Percentiles rank a stretch among this genome's conserved stretches.
phyloP scores from a whole-genome alignment of 192 early-diverging fungal species.

The Chytriomyces hyalinus region DNA sequence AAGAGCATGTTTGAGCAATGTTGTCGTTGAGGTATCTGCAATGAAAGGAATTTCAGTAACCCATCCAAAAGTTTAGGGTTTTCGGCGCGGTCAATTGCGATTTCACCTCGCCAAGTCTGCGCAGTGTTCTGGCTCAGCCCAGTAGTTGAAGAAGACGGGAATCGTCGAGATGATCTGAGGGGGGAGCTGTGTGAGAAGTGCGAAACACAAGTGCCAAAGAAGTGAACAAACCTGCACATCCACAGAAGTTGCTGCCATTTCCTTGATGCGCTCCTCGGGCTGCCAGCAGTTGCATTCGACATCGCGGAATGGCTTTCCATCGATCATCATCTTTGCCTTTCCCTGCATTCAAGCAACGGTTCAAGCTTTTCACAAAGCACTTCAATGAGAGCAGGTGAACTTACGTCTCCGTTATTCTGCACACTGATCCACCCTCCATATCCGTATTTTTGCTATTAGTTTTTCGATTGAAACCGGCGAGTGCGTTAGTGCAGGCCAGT shows the following conservation, averaged over 20 bases:
- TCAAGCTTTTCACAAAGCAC: too few species aligned
- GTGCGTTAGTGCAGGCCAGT: too few species aligned
- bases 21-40: slow-evolving; percentile 49
- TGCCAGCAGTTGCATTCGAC: slow-evolving; percentile 77
- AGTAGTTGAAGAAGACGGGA: slow-evolving; percentile 70
- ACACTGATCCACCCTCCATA: slow-evolving; percentile 49
- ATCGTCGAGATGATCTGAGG: slow-evolving; percentile 58
- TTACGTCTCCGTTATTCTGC: slow-evolving; percentile 23
- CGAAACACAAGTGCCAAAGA: too few species aligned
- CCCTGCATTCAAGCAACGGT: neutral
- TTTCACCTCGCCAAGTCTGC: slow-evolving; percentile 38
- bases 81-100: neutral
- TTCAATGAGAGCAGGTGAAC: too few species aligned
- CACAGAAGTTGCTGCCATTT: slow-evolving; percentile 56
- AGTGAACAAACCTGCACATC: slow-evolving; percentile 56
- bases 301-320: slow-evolving; percentile 71
- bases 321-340: slow-evolving; percentile 69
- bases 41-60: slow-evolving; percentile 40
- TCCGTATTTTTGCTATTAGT: slow-evolving; percentile 56
- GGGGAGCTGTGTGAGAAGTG: too few species aligned
- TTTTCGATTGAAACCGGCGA: too few species aligned
- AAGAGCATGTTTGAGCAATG: slow-evolving; percentile 59
- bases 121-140: slow-evolving; percentile 47
- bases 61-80: neutral
- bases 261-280: slow-evolving; percentile 62